Percentiles rank a stretch among this genome's conserved stretches.
phyloP scores from a whole-genome alignment of 805 yeast species.

The Pichia cephalocereana region DNA sequence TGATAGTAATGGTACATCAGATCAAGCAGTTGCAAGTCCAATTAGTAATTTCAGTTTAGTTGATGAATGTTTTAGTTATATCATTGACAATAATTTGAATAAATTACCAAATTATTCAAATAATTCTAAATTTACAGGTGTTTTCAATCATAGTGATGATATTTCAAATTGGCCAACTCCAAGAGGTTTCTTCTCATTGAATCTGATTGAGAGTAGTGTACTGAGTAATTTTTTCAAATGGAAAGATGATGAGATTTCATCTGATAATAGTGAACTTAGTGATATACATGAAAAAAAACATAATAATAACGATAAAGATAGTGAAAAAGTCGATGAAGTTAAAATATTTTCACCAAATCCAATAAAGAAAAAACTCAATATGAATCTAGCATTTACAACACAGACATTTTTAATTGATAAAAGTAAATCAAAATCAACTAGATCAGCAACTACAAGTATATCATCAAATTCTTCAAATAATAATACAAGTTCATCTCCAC shows the following conservation, averaged over 20 bases:
- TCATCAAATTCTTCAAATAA: background rate
- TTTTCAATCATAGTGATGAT: conserved; percentile 15
- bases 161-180: conserved; percentile 24
- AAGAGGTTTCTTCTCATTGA: conserved; percentile 21
- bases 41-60: conserved; percentile 21
- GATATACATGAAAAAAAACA: background rate
- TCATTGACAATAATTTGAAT: conserved; percentile 13
- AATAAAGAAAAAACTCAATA: background rate
- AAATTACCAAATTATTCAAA: conserved; percentile 4
- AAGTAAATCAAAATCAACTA: background rate
- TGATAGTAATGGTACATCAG: conserved; percentile 25
- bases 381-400: background rate
- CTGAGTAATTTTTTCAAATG: conserved; percentile 4
- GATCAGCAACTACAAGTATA: background rate
- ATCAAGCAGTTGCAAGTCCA: conserved; percentile 24
- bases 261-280: background rate
- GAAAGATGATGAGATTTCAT: background rate
- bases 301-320: background rate
- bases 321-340: background rate
- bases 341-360: background rate
- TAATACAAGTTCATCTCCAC: background rate
- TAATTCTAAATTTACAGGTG: conserved; percentile 15
- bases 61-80: conserved; percentile 13
- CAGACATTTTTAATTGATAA: background rate
- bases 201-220: conserved; percentile 14